phyloP scores from a whole-genome alignment of 2,329 filamentous ascomycete genomes.

The Mycosphaerelloides madeirae region DNA sequence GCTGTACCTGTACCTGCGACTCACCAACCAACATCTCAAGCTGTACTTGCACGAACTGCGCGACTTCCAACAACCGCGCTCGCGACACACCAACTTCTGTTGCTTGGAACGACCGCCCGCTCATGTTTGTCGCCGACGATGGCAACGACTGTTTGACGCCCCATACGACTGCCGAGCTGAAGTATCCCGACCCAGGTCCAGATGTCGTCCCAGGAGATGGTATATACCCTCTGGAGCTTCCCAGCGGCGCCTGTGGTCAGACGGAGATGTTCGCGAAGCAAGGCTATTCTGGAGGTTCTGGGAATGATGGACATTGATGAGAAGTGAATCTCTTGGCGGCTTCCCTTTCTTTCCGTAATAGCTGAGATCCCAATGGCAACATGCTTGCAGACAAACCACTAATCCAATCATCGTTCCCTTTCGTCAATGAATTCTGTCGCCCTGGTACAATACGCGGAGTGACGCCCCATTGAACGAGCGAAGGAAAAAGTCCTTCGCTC shows the following conservation, averaged over 20 bases:
- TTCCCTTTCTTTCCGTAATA: too few relatives aligned
- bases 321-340: too few relatives aligned
- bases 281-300: constrained; percentile 10
- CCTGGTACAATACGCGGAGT: too few relatives aligned
- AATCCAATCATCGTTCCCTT: too few relatives aligned
- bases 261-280: constrained; percentile 18
- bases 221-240: constrained; percentile 40
- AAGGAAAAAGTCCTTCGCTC: too few relatives aligned
- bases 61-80: neutral
- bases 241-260: constrained; percentile 24
- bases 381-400: too few relatives aligned
- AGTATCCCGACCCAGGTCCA: constrained; percentile 41
- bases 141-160: constrained; percentile 38
- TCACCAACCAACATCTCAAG: constrained; percentile 2
- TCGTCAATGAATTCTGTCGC: too few relatives aligned
- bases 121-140: constrained; percentile 40
- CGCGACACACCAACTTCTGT: constrained; percentile 13
- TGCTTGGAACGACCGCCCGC: constrained; percentile 37
- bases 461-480: too few relatives aligned
- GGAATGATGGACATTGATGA: constrained; percentile 8
- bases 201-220: constrained; percentile 43
- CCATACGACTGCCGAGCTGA: constrained; percentile 37
- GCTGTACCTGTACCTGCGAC: constrained; percentile 18
- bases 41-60: constrained; percentile 1
- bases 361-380: too few relatives aligned